Evolutionary conservation across 2,329 filamentous ascomycete species (phyloP).

Genomic region (Fusarium sublunatum): DNA sequence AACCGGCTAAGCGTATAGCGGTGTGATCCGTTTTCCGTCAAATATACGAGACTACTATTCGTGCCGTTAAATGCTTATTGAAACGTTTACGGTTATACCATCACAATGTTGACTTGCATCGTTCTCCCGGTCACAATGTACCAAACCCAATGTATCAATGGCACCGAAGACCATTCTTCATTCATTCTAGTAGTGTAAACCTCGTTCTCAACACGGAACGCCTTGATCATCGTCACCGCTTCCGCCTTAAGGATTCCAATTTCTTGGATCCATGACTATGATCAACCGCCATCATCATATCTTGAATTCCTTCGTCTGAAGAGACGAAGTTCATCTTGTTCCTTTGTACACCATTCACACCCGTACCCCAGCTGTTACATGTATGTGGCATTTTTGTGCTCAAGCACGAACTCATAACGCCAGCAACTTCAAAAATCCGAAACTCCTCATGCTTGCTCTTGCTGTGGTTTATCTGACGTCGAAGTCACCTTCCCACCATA

Average conservation of each 20-base stretch:
- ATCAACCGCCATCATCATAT: background rate
- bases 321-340: background rate
- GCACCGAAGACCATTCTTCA: slow-evolving; percentile 19
- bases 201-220: slow-evolving; percentile 11
- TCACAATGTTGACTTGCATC: background rate
- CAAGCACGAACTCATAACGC: slow-evolving; percentile 38
- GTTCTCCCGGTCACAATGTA: background rate
- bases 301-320: background rate
- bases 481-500: slow-evolving; percentile 9
- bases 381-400: slow-evolving; percentile 26
- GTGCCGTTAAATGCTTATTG: background rate
- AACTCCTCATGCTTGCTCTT: slow-evolving; percentile 40
- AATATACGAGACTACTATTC: background rate
- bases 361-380: slow-evolving; percentile 25
- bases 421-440: slow-evolving; percentile 23
- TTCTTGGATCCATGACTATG: background rate
- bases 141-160: background rate
- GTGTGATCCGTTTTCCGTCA: background rate
- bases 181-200: slow-evolving; percentile 39
- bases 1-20: background rate
- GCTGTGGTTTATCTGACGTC: slow-evolving; percentile 32
- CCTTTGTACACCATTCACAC: slow-evolving; percentile 4
- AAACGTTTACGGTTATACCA: background rate
- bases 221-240: background rate
- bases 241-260: background rate